Evolutionary conservation across 106 monocot genomes (phyloP).

Genomic region (Allium cepa): DNA sequence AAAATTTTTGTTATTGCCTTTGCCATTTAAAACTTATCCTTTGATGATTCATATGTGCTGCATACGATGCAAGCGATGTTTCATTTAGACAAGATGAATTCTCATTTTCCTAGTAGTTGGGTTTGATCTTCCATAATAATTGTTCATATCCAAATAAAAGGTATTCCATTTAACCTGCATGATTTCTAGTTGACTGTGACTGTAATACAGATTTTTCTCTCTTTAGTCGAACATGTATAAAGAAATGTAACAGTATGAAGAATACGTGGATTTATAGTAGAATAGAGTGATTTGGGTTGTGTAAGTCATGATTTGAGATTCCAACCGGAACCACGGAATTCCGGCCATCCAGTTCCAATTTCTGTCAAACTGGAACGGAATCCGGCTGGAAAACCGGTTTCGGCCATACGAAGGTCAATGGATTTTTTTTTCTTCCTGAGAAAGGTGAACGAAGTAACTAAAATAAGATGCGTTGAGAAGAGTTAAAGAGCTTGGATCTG

Average conservation of each 20-base stretch:
- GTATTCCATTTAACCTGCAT: neutral
- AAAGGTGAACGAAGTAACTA: too few relatives aligned
- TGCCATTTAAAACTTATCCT: neutral
- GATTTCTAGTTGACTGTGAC: neutral
- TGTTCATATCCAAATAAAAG: neutral
- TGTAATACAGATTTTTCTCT: neutral
- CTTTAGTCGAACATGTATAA: neutral
- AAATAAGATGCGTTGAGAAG: too few relatives aligned
- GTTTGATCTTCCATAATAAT: constrained; percentile 12
- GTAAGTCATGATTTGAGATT: too few relatives aligned
- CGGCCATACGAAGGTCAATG: too few relatives aligned
- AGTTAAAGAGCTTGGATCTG: too few relatives aligned
- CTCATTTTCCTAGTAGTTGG: constrained; percentile 38
- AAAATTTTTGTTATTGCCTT: neutral
- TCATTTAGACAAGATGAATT: constrained; percentile 62
- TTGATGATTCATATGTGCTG: constrained; percentile 11
- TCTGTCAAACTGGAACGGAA: too few relatives aligned
- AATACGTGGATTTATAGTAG: neutral
- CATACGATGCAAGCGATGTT: constrained; percentile 25
- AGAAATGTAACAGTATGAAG: neutral
- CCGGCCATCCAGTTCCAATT: too few relatives aligned
- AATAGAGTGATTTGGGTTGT: too few relatives aligned
- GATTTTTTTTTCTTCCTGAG: too few relatives aligned
- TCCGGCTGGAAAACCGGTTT: too few relatives aligned
- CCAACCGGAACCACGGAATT: too few relatives aligned